Conservation (phyloP, 2,329 filamentous ascomycete species). For the Nemania bipapillata region DNA sequence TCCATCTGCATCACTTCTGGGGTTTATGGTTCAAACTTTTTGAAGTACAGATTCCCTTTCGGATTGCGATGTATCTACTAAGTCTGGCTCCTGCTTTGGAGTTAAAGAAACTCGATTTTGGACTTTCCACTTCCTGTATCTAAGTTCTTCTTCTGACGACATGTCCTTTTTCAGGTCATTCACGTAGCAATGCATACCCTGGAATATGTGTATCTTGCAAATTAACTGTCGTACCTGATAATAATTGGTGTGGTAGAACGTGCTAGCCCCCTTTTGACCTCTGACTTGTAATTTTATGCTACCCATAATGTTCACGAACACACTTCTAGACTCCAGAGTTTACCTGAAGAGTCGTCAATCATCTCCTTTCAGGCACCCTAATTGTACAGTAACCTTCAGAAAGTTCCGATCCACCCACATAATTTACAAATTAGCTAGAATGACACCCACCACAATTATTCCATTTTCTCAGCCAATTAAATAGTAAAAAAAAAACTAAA, state of each 20-base stretch:
- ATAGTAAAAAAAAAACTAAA: too few relatives aligned
- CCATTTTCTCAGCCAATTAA: too few relatives aligned
- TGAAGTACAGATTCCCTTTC: slow-evolving; percentile 29
- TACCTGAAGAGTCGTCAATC: too few relatives aligned
- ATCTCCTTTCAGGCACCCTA: too few relatives aligned
- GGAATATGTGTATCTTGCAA: slow-evolving; percentile 12
- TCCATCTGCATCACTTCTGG: slow-evolving; percentile 37
- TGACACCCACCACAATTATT: too few relatives aligned
- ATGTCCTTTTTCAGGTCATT: slow-evolving; percentile 28
- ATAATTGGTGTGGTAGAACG: not conserved
- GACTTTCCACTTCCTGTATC: slow-evolving; percentile 46
- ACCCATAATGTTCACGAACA: too few relatives aligned
- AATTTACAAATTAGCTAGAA: too few relatives aligned
- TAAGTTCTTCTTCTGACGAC: slow-evolving; percentile 41
- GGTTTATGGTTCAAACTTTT: slow-evolving; percentile 27
- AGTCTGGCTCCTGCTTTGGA: slow-evolving; percentile 42
- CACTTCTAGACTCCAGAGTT: too few relatives aligned
- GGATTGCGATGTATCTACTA: slow-evolving; percentile 32
- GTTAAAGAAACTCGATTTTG: slow-evolving; percentile 40
- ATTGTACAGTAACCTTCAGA: slow-evolving; percentile 27
- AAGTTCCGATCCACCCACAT: too few relatives aligned
- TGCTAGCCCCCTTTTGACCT: not conserved
- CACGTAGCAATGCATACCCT: slow-evolving; percentile 24
- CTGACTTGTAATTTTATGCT: not conserved
- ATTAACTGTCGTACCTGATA: not conserved